phyloP scores from a whole-genome alignment of 1,284 basidiomycete genomes.

The Sporisorium sorghi region DNA sequence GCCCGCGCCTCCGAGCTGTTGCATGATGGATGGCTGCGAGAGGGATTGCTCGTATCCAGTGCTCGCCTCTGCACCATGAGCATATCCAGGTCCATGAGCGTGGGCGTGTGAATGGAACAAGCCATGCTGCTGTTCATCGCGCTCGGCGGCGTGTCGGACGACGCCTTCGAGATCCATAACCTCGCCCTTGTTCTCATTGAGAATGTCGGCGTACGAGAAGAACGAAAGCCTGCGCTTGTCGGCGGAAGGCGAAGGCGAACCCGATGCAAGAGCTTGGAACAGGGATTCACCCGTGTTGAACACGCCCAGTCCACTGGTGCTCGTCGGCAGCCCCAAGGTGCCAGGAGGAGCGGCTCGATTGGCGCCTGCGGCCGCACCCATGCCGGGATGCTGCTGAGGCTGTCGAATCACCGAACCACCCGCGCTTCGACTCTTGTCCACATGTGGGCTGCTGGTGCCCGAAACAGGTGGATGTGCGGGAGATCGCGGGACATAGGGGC shows the following conservation, averaged over 20 bases:
- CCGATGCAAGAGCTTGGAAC: slow-evolving; percentile 43
- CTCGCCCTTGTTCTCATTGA: slow-evolving; percentile 62
- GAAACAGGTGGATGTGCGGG: slow-evolving; percentile 25
- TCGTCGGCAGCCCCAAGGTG: slow-evolving; percentile 27
- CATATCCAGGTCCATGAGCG: neutral
- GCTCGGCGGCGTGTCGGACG: slow-evolving; percentile 45
- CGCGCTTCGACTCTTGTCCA: slow-evolving; percentile 29
- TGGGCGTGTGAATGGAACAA: slow-evolving; percentile 16
- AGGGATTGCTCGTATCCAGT: slow-evolving; percentile 26
- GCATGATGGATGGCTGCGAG: slow-evolving; percentile 47
- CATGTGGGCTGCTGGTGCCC: slow-evolving; percentile 33
- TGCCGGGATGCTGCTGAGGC: slow-evolving; percentile 39
- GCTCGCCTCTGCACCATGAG: slow-evolving; percentile 13
- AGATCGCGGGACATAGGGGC: slow-evolving; percentile 51
- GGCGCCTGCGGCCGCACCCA: slow-evolving; percentile 16
- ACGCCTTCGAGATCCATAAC: slow-evolving; percentile 57
- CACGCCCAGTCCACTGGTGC: slow-evolving; percentile 44
- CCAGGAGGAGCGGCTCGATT: slow-evolving; percentile 22
- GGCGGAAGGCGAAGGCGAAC: slow-evolving; percentile 41
- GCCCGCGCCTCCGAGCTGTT: slow-evolving; percentile 40
- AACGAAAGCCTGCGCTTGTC: slow-evolving; percentile 63
- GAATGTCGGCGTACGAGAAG: slow-evolving; percentile 65
- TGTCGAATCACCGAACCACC: slow-evolving; percentile 23
- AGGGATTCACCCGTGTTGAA: slow-evolving; percentile 42
- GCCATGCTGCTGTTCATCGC: slow-evolving; percentile 52